A percentile compares a stretch with the other conserved stretches of the same genome.
Conservation (phyloP, 179 eudicot species). For the Dionaea muscipula region DNA sequence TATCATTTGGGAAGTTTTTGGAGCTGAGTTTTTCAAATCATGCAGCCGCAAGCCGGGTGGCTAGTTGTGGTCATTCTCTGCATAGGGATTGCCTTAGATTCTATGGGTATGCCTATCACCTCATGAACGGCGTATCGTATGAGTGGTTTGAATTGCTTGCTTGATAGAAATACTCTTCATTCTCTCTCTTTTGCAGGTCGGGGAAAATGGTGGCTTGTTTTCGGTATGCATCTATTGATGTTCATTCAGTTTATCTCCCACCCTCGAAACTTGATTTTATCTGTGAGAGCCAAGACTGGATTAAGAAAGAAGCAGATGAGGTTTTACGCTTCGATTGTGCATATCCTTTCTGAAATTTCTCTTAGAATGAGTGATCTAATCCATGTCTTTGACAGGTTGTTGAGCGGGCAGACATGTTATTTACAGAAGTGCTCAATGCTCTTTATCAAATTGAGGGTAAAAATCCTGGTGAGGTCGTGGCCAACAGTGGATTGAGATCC, state of each 20-base stretch:
- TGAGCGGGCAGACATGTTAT: conserved; percentile 53
- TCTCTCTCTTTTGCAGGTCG: conserved; percentile 36
- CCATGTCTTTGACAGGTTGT: conserved; percentile 39
- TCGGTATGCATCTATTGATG: conserved; percentile 95
- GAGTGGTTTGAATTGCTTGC: background rate
- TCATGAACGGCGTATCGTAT: background rate
- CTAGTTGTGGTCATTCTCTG: conserved; percentile 96
- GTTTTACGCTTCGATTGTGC: conserved; percentile 19
- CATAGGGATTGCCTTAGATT: conserved; percentile 98
- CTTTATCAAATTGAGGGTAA: conserved; percentile 52
- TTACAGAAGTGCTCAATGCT: conserved; percentile 71
- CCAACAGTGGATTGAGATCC: conserved; percentile 21
- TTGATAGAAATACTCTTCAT: background rate
- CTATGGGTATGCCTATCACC: conserved; percentile 52
- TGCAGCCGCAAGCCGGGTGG: conserved; percentile 97
- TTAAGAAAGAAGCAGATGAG: conserved; percentile 75
- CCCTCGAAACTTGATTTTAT: conserved; percentile 77
- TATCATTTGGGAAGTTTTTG: conserved; percentile 96
- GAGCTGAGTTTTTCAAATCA: conserved; percentile 99
- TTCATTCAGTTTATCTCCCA: conserved; percentile 86
- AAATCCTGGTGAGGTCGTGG: conserved; percentile 27
- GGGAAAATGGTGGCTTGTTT: conserved; percentile 99
- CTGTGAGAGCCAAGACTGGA: conserved; percentile 69
- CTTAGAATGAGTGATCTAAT: conserved; percentile 2
- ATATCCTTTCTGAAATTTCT: background rate